phyloP scores from a whole-genome alignment of 2,329 filamentous ascomycete species.

The Orbilia ellipsospora region DNA sequence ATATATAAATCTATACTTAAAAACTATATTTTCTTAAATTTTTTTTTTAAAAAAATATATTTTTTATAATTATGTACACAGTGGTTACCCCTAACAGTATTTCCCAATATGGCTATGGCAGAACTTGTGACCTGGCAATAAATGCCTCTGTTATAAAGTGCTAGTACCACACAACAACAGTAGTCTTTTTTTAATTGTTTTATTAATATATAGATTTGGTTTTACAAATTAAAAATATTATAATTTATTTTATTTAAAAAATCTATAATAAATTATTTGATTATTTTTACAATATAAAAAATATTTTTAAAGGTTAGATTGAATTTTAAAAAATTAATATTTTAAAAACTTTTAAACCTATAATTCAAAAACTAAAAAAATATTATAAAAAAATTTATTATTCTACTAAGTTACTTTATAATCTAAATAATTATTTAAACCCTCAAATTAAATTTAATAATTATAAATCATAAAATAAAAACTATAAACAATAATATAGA shows the following conservation, averaged over 20 bases:
- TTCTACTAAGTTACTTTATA: neutral
- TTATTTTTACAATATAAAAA: neutral
- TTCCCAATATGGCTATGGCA: too few relatives aligned
- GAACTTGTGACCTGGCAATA: too few relatives aligned
- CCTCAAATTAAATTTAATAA: neutral
- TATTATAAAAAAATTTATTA: constrained; percentile 1
- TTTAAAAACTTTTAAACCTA: neutral
- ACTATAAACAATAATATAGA: neutral
- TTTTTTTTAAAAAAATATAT: neutral
- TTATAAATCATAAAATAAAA: neutral
- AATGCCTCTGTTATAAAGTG: too few relatives aligned
- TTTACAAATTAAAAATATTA: neutral
- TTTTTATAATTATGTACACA: neutral
- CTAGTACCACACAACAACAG: neutral
- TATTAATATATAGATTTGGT: neutral
- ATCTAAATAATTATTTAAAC: neutral
- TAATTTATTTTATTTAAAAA: neutral
- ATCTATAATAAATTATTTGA: neutral
- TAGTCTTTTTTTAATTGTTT: neutral
- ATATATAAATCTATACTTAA: too few relatives aligned
- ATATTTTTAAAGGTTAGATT: neutral
- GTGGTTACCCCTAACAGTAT: too few relatives aligned
- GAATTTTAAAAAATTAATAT: neutral
- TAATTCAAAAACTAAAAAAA: constrained; percentile 1
- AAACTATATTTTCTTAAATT: neutral